Conservation (phyloP, 306 rosid species). For the Sicyos edulis region DNA sequence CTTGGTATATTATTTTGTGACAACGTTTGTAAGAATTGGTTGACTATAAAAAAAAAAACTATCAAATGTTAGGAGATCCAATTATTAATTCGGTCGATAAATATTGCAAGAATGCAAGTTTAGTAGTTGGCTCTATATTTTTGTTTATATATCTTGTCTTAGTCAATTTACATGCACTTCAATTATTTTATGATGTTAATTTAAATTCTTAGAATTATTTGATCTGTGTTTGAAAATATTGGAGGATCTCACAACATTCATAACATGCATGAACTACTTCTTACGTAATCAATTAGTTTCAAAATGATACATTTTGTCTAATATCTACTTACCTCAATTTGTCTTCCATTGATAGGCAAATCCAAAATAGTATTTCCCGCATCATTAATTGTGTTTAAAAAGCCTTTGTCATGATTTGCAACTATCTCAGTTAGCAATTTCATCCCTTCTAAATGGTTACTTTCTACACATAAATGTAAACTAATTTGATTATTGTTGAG, state of each 20-base stretch:
- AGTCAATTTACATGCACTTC: not conserved
- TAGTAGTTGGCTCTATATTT: no score
- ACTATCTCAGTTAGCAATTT: not conserved
- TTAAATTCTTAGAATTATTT: no score
- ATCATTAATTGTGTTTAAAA: not conserved
- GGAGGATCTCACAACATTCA: no score
- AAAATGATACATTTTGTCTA: no score
- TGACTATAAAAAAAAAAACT: no score
- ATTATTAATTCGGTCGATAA: no score
- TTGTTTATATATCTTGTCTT: not conserved
- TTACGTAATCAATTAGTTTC: no score
- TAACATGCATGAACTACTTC: no score
- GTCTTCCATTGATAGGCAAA: not conserved
- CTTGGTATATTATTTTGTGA: not conserved
- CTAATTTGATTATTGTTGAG: not conserved
- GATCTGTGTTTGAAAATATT: no score
- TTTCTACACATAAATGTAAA: not conserved
- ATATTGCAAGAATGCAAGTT: no score
- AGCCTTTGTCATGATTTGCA: not conserved
- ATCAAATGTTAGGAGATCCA: no score
- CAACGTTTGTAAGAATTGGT: not conserved
- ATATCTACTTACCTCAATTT: not conserved
- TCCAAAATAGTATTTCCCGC: constrained; percentile 2
- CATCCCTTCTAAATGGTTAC: not conserved
- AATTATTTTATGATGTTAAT: no score